These are phyloP conservation scores for Aspergillus japonicus DNA, from an alignment of 2,329 filamentous ascomycete species.

Conservation along the genomic window DNA sequence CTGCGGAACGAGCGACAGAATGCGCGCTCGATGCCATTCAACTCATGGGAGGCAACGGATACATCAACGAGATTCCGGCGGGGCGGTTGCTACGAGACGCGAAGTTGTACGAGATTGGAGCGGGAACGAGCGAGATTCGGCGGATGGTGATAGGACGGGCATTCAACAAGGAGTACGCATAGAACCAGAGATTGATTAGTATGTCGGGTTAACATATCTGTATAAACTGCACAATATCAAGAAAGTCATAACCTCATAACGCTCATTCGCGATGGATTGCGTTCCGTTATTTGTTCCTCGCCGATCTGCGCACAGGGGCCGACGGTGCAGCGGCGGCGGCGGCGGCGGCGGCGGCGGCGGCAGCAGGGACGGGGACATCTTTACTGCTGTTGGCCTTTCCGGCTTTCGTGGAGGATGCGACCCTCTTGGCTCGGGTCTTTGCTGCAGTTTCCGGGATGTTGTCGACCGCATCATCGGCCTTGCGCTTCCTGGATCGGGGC, in stretches of 20 bases:
- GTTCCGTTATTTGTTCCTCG: slow-evolving; percentile 26
- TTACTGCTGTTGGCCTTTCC: slow-evolving; percentile 6
- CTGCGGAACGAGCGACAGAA: slow-evolving; percentile 82
- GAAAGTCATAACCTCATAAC: slow-evolving; percentile 15
- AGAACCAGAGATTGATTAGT: not conserved
- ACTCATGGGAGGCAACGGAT: slow-evolving; percentile 90
- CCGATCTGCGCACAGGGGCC: slow-evolving; percentile 28
- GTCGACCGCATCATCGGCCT: slow-evolving; percentile 15
- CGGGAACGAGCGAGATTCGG: slow-evolving; percentile 90
- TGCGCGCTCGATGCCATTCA: slow-evolving; percentile 85
- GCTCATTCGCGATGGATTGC: slow-evolving; percentile 10
- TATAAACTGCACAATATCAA: slow-evolving; percentile 1
- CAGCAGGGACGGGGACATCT: not conserved
- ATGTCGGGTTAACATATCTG: slow-evolving; percentile 9
- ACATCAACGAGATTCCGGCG: slow-evolving; percentile 91
- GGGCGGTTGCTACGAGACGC: slow-evolving; percentile 77
- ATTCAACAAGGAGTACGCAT: slow-evolving; percentile 80
- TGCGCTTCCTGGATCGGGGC: slow-evolving; percentile 22
- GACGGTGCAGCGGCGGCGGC: slow-evolving; percentile 14
- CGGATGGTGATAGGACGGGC: slow-evolving; percentile 90
- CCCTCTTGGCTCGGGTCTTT: slow-evolving; percentile 24
- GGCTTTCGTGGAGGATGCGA: slow-evolving; percentile 22
- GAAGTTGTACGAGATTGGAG: slow-evolving; percentile 92
- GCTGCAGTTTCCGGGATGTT: not conserved
- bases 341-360: too few species aligned